Evolutionary conservation across 2,329 filamentous ascomycete species (phyloP), one percentile per base, ranked within the genome.

Genomic region (Xylaria sp.): DNA sequence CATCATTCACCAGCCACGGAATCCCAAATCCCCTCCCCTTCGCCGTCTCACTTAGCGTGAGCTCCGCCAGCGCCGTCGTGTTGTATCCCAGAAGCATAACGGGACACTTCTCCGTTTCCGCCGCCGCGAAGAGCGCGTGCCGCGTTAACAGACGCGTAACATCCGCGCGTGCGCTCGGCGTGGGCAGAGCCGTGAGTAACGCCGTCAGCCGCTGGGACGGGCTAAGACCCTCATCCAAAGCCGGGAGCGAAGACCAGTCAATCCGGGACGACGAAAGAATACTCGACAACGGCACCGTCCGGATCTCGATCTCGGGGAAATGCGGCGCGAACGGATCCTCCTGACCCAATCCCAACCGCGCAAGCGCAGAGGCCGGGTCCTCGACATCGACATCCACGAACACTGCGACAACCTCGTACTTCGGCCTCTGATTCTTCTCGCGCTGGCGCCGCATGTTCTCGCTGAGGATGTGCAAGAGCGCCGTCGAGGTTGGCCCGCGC

Each of bases 21-120:
- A 97, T 76, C 3, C 89, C 85, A 66, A 88, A 92, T 0, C 93
- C 94, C 53, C 93, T 83, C 1, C 94, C 94, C 75, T 96, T 97
- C 23, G 93, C 92, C 2, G 93, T 92, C 75, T 94, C 91, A 5
- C 91, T 81, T 11, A 99, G 83, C 0, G 91, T 90, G 69, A 91
- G 86, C 66, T 93, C 91, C 3, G 94, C 93, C 35, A 99, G 84
- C 13, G 87, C 84, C 4, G 92, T 97, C 18, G 94, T 96, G 65
- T 86, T 95, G 74, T 93, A 87, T 19, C 90, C 92, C 74, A 94
- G 88, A 1, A 97, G 75, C 48, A 97, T 81, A 10, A 85, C 86
- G 64, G 88, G 83, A 71, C 87, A 94, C 10, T 71, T 75, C 34
- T 80, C 75, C 13, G 77, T 73, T 62, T 83, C 80, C 8, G 90